Conservation (phyloP, 2,329 filamentous ascomycete genomes). For the Pseudopyricularia cyperi region DNA sequence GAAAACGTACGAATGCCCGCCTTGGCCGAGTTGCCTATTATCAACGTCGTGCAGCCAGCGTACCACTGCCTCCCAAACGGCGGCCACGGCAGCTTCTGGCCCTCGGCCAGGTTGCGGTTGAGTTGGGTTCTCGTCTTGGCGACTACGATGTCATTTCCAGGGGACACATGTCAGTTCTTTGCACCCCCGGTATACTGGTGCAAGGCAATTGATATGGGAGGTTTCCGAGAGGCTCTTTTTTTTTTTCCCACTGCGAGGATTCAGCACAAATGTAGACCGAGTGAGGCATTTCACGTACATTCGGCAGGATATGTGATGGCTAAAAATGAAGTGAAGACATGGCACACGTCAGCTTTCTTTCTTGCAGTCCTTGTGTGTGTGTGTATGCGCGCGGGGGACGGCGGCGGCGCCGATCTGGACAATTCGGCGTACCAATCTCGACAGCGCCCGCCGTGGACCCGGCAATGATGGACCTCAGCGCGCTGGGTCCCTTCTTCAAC, state of each 20-base stretch:
- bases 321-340: conserved; percentile 9
- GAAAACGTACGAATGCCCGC: conserved; percentile 69
- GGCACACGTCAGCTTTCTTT: neutral
- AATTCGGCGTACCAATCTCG: conserved; percentile 58
- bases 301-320: conserved; percentile 90
- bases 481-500: conserved; percentile 50
- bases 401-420: too few species aligned
- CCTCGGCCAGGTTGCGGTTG: conserved; percentile 68
- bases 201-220: neutral
- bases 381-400: too few species aligned
- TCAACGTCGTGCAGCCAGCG: conserved; percentile 90
- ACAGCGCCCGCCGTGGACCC: conserved; percentile 88
- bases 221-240: neutral
- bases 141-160: too few species aligned
- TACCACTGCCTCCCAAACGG: conserved; percentile 94
- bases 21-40: conserved; percentile 93
- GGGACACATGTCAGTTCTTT: conserved; percentile 5
- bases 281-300: conserved; percentile 56
- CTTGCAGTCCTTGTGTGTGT: too few species aligned
- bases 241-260: too few species aligned
- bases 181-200: neutral
- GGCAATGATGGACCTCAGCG: conserved; percentile 79
- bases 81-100: conserved; percentile 86
- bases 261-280: too few species aligned
- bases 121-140: conserved; percentile 92